Evolutionary conservation across 1,139 yeast genomes (phyloP), one percentile per base, ranked within the genome.

Genomic region (Candida glucosophila): DNA sequence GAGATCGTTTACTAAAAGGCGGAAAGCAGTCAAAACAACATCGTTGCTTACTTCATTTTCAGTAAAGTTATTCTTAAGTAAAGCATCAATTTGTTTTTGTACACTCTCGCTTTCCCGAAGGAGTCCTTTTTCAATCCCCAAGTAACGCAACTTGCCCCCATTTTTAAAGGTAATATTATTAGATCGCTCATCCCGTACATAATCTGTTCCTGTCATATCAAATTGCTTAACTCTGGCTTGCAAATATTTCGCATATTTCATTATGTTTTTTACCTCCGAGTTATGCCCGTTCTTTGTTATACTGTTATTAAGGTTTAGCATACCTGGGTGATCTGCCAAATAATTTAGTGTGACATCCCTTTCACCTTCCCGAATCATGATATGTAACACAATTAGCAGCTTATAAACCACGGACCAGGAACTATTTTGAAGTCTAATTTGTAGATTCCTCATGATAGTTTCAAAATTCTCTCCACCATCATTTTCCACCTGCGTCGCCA

Each of bases 371-470:
- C 95, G 69, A 22, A 86, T 76, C 93, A 90, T 79, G 30, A 86
- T 75, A 55, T 90, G 98, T 22, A 83, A 52, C 18, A 88, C 93
- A 33, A 90, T 68, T 40, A 88, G 61, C 10, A 93, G 62, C 55
- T 90, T 90, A 65, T 74, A 90, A 13, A 82, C 92, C 29, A 82
- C 77, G 7, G 95, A 77, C 95, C 96, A 90, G 2, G 93, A 81
- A 13, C 78, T 58, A 47, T 85, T 95, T 30, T 70, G 75, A 29
- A 83, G 59, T 29, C 95, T 58, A 15, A 47, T 40, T 14, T 65
- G 67, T 32, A 90, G 56, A 1, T 79, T 60, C 27, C 67, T 60
- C 75, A 86, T 77, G 19, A 86, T 77, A 11, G 77, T 71, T 30
- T 67, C 65, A 43, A 88, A 73, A 39, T 79, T 77, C 18, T 71